phyloP scores from a whole-genome alignment of 768 basidiomycete species.

The Boletus insuetus region DNA sequence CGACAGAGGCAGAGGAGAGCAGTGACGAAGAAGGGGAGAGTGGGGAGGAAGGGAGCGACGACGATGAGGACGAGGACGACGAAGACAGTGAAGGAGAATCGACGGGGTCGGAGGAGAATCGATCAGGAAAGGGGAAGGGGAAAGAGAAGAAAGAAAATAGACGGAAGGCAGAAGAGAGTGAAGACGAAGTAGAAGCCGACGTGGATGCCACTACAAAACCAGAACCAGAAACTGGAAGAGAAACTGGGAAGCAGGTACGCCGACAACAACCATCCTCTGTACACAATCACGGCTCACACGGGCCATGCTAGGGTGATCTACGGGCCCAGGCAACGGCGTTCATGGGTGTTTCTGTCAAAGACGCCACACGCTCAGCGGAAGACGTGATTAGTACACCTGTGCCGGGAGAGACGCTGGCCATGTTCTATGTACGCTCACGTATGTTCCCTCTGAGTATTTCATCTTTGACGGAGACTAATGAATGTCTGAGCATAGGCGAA shows the following conservation, averaged over 20 bases:
- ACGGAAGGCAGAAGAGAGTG: constrained; percentile 28
- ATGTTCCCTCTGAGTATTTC: constrained; percentile 24
- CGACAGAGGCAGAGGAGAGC: constrained; percentile 57
- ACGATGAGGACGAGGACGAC: constrained; percentile 39
- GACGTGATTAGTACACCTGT: constrained; percentile 76
- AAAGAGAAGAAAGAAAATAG: constrained; percentile 10
- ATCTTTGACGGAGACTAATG: not conserved
- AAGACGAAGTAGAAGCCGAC: constrained; percentile 15
- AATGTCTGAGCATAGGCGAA: constrained; percentile 45
- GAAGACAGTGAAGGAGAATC: constrained; percentile 18
- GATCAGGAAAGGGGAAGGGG: not conserved
- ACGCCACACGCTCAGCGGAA: constrained; percentile 54
- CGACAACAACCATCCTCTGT: too few species aligned
- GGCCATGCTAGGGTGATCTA: constrained; percentile 34
- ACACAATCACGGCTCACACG: not conserved
- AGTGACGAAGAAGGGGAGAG: constrained; percentile 63
- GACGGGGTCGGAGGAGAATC: constrained; percentile 13
- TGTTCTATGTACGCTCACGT: constrained; percentile 83
- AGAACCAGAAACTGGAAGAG: not conserved
- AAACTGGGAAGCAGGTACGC: constrained; percentile 17
- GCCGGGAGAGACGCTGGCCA: constrained; percentile 79
- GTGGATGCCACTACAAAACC: not conserved
- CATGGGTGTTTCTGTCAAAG: constrained; percentile 64
- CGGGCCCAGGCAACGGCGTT: constrained; percentile 46
- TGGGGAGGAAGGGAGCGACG: constrained; percentile 55